Conservation (phyloP, 2,329 filamentous ascomycete genomes). For the Daldinia eschscholtzii region DNA sequence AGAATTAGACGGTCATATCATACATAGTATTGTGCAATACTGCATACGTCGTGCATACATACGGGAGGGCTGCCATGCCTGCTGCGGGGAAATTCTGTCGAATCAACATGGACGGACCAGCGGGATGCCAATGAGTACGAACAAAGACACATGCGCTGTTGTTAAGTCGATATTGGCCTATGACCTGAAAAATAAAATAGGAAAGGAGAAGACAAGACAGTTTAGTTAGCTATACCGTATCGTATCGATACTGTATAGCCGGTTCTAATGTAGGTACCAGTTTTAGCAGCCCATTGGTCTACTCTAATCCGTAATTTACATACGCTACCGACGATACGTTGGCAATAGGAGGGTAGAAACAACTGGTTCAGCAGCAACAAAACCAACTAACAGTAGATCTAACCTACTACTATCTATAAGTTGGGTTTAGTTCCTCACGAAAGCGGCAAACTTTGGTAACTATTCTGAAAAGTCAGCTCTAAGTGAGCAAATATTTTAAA, state of each 20-base stretch:
- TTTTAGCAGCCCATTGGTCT: conserved; percentile 15
- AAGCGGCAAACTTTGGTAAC: conserved; percentile 10
- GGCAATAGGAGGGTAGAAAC: conserved; percentile 15
- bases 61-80: conserved; percentile 34
- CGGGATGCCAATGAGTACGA: conserved; percentile 33
- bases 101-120: conserved; percentile 37
- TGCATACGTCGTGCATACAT: conserved; percentile 39
- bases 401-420: conserved; percentile 7
- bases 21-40: conserved; percentile 35
- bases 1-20: conserved; percentile 24
- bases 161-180: conserved; percentile 28
- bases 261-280: neutral
- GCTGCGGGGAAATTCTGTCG: conserved; percentile 44
- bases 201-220: conserved; percentile 12
- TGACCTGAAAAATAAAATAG: conserved; percentile 10
- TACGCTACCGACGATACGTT: conserved; percentile 16
- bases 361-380: conserved; percentile 2
- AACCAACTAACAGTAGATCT: conserved; percentile 20
- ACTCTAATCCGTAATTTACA: conserved; percentile 10
- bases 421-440: conserved; percentile 1
- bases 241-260: conserved; percentile 14
- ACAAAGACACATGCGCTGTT: conserved; percentile 30
- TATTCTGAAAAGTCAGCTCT: conserved; percentile 13
- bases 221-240: conserved; percentile 12
- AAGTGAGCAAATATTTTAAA: conserved; percentile 9